A percentile compares a stretch with the other conserved stretches of the same genome.
These are phyloP conservation scores for Metarhizium robertsii DNA, from an alignment of 2,329 filamentous ascomycete species.

Conservation along the genomic window DNA sequence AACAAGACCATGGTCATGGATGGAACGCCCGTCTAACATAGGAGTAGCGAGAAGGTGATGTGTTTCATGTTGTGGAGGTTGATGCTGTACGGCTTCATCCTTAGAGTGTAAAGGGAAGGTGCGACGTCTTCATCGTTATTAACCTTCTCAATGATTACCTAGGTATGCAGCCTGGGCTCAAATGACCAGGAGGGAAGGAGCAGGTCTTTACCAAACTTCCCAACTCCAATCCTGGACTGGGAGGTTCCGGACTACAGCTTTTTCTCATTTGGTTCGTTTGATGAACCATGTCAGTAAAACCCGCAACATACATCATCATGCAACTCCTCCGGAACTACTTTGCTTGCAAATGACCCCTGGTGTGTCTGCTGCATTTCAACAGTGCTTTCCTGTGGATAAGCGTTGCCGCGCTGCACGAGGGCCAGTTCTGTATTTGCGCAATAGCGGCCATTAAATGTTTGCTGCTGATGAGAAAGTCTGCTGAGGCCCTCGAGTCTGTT, in stretches of 20 bases:
- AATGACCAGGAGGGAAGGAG: background rate
- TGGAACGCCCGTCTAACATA: background rate
- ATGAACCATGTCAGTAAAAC: no score
- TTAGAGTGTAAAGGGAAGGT: background rate
- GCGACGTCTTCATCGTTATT: background rate
- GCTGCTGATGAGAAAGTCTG: background rate
- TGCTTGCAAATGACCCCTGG: no score
- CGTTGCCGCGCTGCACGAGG: background rate
- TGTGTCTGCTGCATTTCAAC: no score
- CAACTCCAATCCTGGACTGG: no score
- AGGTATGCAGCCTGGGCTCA: no score
- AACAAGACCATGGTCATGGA: background rate
- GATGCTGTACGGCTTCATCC: background rate
- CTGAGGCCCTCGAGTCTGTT: background rate
- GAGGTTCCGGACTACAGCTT: no score
- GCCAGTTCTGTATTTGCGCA: background rate
- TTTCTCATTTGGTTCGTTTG: no score
- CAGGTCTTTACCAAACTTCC: background rate
- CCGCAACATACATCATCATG: no score
- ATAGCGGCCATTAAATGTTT: background rate
- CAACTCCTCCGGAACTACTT: no score
- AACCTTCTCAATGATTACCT: no score
- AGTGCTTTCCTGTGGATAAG: no score
- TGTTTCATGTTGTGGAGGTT: background rate
- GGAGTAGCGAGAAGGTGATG: background rate